Conservation (phyloP, 2,329 filamentous ascomycete species). For the Diaporthe ampelina region DNA sequence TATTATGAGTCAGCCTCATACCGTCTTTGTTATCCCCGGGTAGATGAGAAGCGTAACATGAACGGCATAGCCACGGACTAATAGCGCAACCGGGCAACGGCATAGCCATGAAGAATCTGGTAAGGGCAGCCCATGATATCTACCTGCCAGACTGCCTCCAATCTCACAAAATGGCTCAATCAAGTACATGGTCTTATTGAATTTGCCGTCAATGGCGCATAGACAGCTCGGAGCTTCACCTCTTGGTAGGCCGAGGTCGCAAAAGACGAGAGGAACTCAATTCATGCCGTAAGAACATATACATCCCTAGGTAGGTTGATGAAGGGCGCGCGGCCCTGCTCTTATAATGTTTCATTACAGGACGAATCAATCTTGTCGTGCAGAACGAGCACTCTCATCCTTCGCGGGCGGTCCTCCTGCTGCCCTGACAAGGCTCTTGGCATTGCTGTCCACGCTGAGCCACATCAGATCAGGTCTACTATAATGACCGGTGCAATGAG, state of each 20-base stretch:
- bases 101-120: neutral
- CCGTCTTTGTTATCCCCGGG: neutral
- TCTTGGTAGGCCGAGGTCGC: neutral
- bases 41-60: neutral
- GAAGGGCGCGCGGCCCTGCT: too few relatives aligned
- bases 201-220: neutral
- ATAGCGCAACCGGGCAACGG: too few relatives aligned
- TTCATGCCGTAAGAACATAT: neutral
- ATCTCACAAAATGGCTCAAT: neutral
- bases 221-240: neutral
- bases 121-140: neutral
- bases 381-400: neutral
- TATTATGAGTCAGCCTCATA: neutral
- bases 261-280: neutral
- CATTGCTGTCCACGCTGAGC: slow-evolving; percentile 46
- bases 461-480: slow-evolving; percentile 37
- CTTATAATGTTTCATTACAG: neutral
- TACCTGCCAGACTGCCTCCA: neutral
- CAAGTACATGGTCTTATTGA: neutral
- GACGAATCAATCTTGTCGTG: neutral
- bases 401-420: neutral
- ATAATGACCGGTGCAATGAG: slow-evolving; percentile 34
- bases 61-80: too few relatives aligned
- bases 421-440: slow-evolving; percentile 45
- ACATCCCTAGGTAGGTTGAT: neutral